Evolutionary conservation across 352 stramenopile genomes (phyloP).

Genomic region (Blastocystis hominis): DNA sequence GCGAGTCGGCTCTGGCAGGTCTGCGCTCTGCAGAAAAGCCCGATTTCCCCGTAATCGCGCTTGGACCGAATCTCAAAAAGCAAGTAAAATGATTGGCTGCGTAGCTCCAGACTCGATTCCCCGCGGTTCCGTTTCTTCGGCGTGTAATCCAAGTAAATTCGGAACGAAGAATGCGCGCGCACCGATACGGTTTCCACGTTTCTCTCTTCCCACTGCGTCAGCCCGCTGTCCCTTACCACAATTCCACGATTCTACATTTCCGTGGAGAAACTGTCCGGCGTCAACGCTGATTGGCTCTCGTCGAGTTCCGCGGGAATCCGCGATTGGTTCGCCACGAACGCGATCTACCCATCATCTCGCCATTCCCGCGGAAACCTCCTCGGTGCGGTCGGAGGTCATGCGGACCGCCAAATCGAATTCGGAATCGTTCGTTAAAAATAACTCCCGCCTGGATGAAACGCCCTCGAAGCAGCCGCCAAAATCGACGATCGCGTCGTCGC

Average conservation of each 20-base stretch:
- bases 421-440: constrained; percentile 43
- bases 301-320: background rate
- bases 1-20: background rate
- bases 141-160: constrained; percentile 7
- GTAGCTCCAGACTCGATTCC: background rate
- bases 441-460: background rate
- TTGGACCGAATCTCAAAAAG: constrained; percentile 29
- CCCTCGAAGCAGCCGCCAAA: constrained; percentile 48
- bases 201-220: background rate
- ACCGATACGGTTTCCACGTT: background rate
- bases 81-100: constrained; percentile 2
- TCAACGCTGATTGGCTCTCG: background rate
- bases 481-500: background rate
- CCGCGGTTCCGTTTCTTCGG: background rate
- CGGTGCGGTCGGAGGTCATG: background rate
- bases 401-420: background rate
- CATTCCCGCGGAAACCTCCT: background rate
- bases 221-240: background rate
- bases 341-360: background rate
- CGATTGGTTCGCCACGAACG: constrained; percentile 2
- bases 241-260: background rate
- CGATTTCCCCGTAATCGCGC: constrained; percentile 49
- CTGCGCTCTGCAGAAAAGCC: constrained; percentile 1
- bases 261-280: background rate
- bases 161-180: background rate